Evolutionary conservation across 495 filamentous ascomycete genomes (phyloP), one percentile per base, ranked within the genome.

Genomic region (Penicillium roqueforti): DNA sequence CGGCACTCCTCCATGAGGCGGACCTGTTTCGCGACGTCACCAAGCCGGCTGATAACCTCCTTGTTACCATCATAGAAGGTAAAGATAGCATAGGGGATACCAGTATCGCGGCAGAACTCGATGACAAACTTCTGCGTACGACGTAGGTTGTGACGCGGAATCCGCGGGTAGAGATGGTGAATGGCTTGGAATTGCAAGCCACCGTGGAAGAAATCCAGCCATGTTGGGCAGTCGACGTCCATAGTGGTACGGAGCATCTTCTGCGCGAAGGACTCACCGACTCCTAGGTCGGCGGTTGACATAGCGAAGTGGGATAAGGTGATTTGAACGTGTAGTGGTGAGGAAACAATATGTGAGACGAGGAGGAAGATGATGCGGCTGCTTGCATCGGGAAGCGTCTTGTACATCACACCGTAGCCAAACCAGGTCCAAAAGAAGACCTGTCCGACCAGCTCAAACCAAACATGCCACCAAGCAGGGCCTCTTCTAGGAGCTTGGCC

Each of bases 161-260:
- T 89, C n/a, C 93, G 82, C 11, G 93, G 93, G 63, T 84, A 98
- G 16, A 98, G 77, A 68, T 98, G 93, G 59, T 98, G 93, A 52
- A 98, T 88, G 28, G 87, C 93, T 68, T 98, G 93, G 68, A 97
- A 97, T 68, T 98, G 93, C 64, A 98, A 74, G 32, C 93, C 93
- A 16, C 93, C 93, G 62, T 98, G 93, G 69, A 98, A 83, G 68
- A 95, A 98, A 63, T 98, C 93, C 16, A 98, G 77, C 93, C 93
- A 98, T 26, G 83, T 75, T 1, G 93, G 89, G 66, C 93, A 98
- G 66, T 96, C 92, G 16, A 98, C 87, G 55, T 98, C 93, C 93
- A 97, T 97, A 7, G 93, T 97, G 10, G 93, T 98, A 52, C 93
- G 82, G 45, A 98, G 79, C 93, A 97, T 97, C 70, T 87, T 90